These are phyloP conservation scores for Fusarium setosum DNA, from an alignment of 2,329 filamentous ascomycete species.

Conservation along the genomic window DNA sequence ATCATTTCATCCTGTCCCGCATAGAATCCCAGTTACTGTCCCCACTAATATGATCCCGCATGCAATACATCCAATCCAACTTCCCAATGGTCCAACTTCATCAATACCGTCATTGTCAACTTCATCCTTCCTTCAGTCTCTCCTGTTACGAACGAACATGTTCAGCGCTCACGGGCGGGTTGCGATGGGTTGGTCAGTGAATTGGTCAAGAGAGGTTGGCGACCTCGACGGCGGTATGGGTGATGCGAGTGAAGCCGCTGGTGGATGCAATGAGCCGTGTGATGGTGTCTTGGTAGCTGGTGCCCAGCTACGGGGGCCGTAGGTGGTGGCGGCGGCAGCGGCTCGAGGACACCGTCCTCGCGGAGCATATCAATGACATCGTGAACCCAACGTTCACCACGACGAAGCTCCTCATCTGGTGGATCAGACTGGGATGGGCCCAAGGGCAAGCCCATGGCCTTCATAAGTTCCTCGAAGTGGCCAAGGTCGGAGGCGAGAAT, in stretches of 20 bases:
- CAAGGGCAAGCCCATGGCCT: constrained; percentile 2
- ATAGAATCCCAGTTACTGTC: background rate
- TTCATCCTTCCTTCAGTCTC: too few species aligned
- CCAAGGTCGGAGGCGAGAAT: constrained; percentile 31
- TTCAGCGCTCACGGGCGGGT: background rate
- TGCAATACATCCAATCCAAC: background rate
- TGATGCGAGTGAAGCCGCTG: constrained; percentile 36
- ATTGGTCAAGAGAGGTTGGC: background rate
- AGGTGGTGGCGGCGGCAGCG: constrained; percentile 5
- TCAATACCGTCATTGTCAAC: background rate
- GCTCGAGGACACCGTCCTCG: constrained; percentile 22
- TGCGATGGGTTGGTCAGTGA: background rate
- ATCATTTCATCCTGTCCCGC: background rate
- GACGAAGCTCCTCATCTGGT: background rate
- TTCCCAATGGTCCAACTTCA: background rate
- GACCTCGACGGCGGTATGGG: constrained; percentile 33
- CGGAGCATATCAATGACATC: constrained; percentile 18
- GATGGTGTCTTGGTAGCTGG: constrained; percentile 33
- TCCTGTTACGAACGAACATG: too few species aligned
- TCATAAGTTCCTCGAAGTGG: constrained; percentile 26
- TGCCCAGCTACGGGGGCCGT: background rate
- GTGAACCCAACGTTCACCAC: constrained; percentile 23
- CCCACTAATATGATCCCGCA: background rate
- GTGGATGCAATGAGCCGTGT: constrained; percentile 34
- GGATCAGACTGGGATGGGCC: background rate